Evolutionary conservation across 495 filamentous ascomycete species (phyloP).

Genomic region (Aspergillus nanangensis): DNA sequence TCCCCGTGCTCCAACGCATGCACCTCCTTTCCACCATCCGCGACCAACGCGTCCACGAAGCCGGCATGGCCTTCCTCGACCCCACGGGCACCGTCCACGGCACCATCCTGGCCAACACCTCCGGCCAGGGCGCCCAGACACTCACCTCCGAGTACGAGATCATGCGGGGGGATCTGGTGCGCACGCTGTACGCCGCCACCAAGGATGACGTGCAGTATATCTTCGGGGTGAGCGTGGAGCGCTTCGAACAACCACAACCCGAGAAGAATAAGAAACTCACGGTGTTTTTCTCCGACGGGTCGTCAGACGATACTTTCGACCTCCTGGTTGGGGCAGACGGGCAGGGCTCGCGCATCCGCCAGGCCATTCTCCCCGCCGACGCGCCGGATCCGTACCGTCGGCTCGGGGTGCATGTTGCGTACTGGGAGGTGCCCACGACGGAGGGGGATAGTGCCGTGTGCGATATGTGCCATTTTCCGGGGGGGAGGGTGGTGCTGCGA

Average conservation of each 20-base stretch:
- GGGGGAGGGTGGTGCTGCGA: conserved; percentile 21
- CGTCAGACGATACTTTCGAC: conserved; percentile 35
- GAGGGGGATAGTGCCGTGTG: background rate
- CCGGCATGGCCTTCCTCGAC: conserved; percentile 33
- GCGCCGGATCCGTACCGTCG: conserved; percentile 17
- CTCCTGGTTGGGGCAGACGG: conserved; percentile 50
- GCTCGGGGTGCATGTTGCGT: conserved; percentile 26
- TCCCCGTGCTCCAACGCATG: conserved; percentile 32
- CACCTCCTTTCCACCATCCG: conserved; percentile 27
- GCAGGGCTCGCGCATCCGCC: conserved; percentile 35
- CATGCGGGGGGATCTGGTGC: conserved; percentile 39
- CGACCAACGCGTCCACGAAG: conserved; percentile 20
- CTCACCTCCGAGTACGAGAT: conserved; percentile 44
- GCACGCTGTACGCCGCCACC: conserved; percentile 29
- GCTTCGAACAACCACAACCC: conserved; percentile 16
- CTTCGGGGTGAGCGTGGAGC: conserved; percentile 24
- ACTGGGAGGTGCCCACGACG: conserved; percentile 35
- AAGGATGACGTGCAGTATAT: conserved; percentile 21
- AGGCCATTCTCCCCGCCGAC: conserved; percentile 22
- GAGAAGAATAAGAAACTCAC: conserved; percentile 15
- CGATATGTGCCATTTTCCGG: conserved; percentile 11
- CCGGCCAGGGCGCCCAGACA: conserved; percentile 21
- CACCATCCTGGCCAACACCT: conserved; percentile 24
- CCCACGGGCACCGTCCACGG: conserved; percentile 13
- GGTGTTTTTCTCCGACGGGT: conserved; percentile 34